Evolutionary conservation across 148 eudicot species (phyloP).

Genomic region (Rhododendron vialii): DNA sequence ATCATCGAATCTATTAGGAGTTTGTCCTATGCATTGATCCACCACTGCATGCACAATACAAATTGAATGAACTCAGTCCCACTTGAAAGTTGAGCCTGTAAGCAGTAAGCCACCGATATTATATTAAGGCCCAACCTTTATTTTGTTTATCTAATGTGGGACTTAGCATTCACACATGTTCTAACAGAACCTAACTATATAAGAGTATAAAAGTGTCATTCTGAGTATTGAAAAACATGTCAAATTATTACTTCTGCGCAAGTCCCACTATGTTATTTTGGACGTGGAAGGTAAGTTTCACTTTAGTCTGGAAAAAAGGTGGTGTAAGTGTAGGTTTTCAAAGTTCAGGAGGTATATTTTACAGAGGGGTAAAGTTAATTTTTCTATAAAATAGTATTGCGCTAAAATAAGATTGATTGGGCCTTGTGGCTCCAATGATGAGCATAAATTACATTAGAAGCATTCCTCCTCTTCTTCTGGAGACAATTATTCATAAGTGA

Average conservation of each 20-base stretch:
- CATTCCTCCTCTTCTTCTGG: background rate
- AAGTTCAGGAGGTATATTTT: background rate
- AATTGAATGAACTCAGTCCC: background rate
- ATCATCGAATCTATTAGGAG: background rate
- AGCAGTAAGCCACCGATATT: background rate
- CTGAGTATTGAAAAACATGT: background rate
- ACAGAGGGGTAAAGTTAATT: background rate
- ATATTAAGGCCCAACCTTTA: background rate
- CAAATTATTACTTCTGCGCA: background rate
- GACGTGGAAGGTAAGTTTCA: background rate
- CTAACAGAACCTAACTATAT: background rate
- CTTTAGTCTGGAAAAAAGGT: background rate
- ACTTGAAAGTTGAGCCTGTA: no score
- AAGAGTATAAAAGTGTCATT: background rate
- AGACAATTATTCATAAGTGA: background rate
- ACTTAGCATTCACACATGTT: background rate
- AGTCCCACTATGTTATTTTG: background rate
- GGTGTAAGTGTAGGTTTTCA: background rate
- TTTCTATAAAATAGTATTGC: background rate
- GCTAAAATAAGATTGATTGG: background rate
- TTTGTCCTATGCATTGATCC: background rate
- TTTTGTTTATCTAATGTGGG: background rate
- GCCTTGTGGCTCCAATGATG: background rate
- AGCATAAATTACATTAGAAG: background rate
- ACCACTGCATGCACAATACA: background rate